Conservation (phyloP, 805 yeast genomes). For the Zygosaccharomyces gambellarensis region DNA sequence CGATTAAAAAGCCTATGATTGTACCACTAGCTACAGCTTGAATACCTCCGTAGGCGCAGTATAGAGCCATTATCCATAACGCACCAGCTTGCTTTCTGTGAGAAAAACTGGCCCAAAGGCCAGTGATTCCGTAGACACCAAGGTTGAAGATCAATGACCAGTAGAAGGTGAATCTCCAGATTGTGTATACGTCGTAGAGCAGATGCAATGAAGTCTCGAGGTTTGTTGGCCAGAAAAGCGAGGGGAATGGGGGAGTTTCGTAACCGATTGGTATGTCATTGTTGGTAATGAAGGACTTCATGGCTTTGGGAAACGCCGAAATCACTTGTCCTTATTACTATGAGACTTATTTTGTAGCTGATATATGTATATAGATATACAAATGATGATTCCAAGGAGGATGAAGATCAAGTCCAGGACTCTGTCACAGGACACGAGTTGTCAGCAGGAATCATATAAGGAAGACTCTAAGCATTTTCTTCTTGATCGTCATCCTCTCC, state of each 20-base stretch:
- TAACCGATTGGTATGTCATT: constrained; percentile 76
- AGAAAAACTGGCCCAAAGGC: constrained; percentile 52
- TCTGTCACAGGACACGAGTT: constrained; percentile 1
- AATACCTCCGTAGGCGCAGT: constrained; percentile 49
- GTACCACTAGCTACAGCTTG: constrained; percentile 74
- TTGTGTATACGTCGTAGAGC: constrained; percentile 63
- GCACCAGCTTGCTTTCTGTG: constrained; percentile 41
- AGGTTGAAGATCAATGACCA: constrained; percentile 75
- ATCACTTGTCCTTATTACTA: background rate
- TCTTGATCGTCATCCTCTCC: constrained; percentile 44
- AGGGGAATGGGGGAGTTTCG: constrained; percentile 72
- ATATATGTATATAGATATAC: background rate
- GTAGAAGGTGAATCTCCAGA: constrained; percentile 75
- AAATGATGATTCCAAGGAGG: background rate
- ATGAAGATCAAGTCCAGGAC: background rate
- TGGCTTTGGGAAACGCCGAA: background rate
- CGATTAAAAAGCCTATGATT: constrained; percentile 66
- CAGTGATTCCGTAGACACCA: constrained; percentile 60
- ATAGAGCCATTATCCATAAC: constrained; percentile 42
- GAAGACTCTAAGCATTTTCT: background rate
- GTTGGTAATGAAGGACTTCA: constrained; percentile 40
- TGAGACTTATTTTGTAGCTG: background rate
- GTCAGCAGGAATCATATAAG: background rate
- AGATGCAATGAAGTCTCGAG: constrained; percentile 42
- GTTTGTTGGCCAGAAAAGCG: constrained; percentile 64